Evolutionary conservation across 768 basidiomycete genomes (phyloP).

Genomic region (Mycena vulgaris): DNA sequence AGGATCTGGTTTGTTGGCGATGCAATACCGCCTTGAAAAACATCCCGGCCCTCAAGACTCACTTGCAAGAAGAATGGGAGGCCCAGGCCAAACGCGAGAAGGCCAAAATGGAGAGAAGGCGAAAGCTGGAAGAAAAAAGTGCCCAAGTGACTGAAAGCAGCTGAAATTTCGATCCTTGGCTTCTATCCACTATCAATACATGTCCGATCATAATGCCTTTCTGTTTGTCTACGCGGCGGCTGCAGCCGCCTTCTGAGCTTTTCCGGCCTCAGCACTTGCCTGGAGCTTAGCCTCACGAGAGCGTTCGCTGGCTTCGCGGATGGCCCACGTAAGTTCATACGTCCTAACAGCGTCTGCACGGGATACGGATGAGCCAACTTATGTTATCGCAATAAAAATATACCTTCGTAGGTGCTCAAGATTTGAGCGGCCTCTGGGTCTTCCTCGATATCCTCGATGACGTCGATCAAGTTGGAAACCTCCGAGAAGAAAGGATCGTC

Average conservation of each 20-base stretch:
- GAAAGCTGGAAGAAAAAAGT: constrained; percentile 53
- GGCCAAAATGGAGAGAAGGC: constrained; percentile 57
- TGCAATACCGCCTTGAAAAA: constrained; percentile 77
- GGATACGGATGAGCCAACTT: constrained; percentile 10
- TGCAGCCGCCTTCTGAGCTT: constrained; percentile 31
- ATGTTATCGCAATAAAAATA: constrained; percentile 32
- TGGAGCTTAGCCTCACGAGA: constrained; percentile 66
- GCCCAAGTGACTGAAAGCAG: constrained; percentile 13
- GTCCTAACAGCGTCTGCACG: constrained; percentile 84
- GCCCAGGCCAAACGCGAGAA: constrained; percentile 60
- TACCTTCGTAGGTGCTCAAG: constrained; percentile 88
- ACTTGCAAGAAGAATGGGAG: constrained; percentile 84
- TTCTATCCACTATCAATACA: neutral
- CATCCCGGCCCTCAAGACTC: constrained; percentile 81
- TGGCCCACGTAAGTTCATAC: constrained; percentile 95
- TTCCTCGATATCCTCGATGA: constrained; percentile 91
- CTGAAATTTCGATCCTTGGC: neutral
- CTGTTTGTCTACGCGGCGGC: constrained; percentile 19
- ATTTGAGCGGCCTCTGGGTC: constrained; percentile 86
- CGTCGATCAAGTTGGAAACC: constrained; percentile 89
- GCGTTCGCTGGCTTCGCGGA: constrained; percentile 83
- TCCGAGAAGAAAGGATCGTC: constrained; percentile 98
- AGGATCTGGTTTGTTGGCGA: constrained; percentile 76
- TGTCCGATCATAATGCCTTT: constrained; percentile 13
- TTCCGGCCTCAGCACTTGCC: constrained; percentile 49